Evolutionary conservation across 2,329 filamentous ascomycete genomes (phyloP).

Genomic region (Cladobotryum mycophilum): DNA sequence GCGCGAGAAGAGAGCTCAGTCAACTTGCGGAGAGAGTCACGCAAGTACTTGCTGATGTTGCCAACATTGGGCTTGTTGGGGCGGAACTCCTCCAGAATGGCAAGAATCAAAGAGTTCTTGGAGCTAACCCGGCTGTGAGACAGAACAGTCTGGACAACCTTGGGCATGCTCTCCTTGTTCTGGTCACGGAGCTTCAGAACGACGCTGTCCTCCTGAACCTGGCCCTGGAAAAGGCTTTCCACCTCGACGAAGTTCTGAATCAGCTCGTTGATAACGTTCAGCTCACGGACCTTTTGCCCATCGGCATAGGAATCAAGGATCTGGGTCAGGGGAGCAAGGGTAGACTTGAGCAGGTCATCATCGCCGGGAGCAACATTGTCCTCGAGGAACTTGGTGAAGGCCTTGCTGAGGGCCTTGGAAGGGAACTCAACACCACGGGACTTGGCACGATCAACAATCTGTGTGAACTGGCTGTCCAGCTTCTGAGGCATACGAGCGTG

Average conservation of each 20-base stretch:
- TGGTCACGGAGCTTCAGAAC: conserved; percentile 90
- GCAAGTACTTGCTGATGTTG: conserved; percentile 83
- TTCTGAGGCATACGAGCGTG: conserved; percentile 96
- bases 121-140: conserved; percentile 88
- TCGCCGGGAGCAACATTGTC: conserved; percentile 73
- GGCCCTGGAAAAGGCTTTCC: conserved; percentile 81
- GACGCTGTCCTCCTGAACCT: conserved; percentile 88
- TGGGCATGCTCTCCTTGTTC: conserved; percentile 84
- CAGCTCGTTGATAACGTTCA: conserved; percentile 71
- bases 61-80: conserved; percentile 89
- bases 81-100: conserved; percentile 87
- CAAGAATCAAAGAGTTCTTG: conserved; percentile 90
- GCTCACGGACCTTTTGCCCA: conserved; percentile 86
- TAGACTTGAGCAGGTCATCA: conserved; percentile 63
- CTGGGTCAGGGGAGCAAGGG: conserved; percentile 67
- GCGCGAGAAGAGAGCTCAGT: conserved; percentile 75
- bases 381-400: conserved; percentile 80
- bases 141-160: conserved; percentile 81
- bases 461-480: conserved; percentile 73
- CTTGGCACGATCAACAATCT: conserved; percentile 79
- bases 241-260: conserved; percentile 75
- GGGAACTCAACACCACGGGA: conserved; percentile 81
- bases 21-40: conserved; percentile 72
- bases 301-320: conserved; percentile 78
- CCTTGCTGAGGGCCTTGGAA: conserved; percentile 77